These are phyloP conservation scores for Plasmodium fragile DNA, from an alignment of 169 alveolate species.

Conservation along the genomic window DNA sequence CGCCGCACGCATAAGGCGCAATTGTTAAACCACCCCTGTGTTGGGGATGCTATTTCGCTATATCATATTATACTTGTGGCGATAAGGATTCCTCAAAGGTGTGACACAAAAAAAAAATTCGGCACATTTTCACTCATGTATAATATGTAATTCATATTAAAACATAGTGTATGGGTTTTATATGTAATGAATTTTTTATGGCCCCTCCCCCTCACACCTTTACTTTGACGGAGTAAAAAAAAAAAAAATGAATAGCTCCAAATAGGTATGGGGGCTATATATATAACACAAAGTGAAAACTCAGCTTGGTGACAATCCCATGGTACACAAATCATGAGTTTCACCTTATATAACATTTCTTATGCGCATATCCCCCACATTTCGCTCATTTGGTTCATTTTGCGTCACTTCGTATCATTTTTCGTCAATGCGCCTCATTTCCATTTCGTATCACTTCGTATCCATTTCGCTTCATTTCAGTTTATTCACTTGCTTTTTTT, in stretches of 20 bases:
- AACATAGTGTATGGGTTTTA: neutral
- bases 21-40: neutral
- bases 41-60: neutral
- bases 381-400: neutral
- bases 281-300: neutral
- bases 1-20: neutral
- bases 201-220: neutral
- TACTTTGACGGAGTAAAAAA: neutral
- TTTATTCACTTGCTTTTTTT: neutral
- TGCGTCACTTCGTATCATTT: neutral
- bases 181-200: neutral
- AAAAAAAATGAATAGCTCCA: neutral
- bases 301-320: neutral
- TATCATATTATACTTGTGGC: neutral
- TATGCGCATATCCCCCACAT: neutral
- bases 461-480: neutral
- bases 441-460: too few relatives aligned
- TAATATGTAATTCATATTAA: neutral
- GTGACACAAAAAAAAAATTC: neutral
- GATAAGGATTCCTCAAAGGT: neutral
- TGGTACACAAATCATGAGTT: neutral
- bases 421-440: neutral
- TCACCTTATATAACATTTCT: neutral
- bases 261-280: neutral
- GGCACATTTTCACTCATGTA: neutral